Conservation (phyloP, 164 flowering plant species). For the Chimonanthus praecox region DNA sequence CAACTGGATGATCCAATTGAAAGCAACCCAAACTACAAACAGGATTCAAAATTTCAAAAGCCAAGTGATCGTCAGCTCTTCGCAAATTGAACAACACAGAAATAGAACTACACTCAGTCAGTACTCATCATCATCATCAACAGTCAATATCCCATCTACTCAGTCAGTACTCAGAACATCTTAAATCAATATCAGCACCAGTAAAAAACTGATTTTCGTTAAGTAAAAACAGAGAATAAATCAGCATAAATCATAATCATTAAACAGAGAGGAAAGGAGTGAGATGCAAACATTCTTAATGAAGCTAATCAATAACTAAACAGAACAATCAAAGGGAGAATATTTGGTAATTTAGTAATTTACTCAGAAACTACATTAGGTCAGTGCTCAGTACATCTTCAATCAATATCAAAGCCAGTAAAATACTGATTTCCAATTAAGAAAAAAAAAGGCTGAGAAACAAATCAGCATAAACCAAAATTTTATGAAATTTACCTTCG, state of each 20-base stretch:
- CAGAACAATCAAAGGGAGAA: not conserved
- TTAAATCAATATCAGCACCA: too few species aligned
- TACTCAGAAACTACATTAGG: too few species aligned
- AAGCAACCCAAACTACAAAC: too few species aligned
- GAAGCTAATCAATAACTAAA: not conserved
- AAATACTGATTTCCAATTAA: not conserved
- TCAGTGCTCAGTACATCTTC: not conserved
- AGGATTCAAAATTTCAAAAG: too few species aligned
- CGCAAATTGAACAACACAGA: too few species aligned
- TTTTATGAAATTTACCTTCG: constrained; percentile 29
- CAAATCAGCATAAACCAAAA: not conserved
- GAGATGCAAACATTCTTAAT: not conserved
- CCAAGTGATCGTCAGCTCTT: too few species aligned
- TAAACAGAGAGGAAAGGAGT: not conserved
- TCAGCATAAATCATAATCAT: not conserved
- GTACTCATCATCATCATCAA: too few species aligned
- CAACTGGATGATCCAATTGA: too few species aligned
- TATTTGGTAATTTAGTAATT: not conserved
- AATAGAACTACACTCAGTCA: too few species aligned
- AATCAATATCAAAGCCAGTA: not conserved
- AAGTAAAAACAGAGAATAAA: not conserved
- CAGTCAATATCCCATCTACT: too few species aligned
- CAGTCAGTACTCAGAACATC: too few species aligned
- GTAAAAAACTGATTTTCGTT: too few species aligned
- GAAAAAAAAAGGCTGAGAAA: not conserved